Base-by-base conservation (phyloP, 352 stramenopile species). In the Phytophthora quininea region DNA sequence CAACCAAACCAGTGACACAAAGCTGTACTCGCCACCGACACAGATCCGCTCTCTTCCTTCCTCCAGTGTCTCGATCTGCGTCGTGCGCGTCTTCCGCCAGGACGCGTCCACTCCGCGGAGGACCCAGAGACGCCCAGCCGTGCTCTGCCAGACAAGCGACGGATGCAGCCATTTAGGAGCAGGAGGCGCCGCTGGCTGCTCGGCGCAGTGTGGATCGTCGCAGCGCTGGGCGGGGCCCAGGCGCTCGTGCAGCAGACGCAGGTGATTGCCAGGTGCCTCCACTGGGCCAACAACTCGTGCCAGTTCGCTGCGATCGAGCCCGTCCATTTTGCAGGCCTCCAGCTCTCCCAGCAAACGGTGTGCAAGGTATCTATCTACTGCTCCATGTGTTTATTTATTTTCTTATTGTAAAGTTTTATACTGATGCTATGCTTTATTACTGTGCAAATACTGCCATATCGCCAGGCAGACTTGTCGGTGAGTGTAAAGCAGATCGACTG, bases 401-500 rank as follows among this genome's bases (percentile, higher is more conserved):
- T 51, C 12, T 14, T 50, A 15, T 14, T 35, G 19, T 14, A n/a
- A n/a, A 24, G 1, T 6, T 15, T 12, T 12, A 31, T 30, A 27
- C 24, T 38, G 3, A 31, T 66, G 14, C 19, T 19, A 1, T 62
- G 54, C 27, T n/a, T 58, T 60, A 14, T 47, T 48, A 55, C 10
- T 66, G 12, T 24, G 19, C 19, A 24, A 24, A 24, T 24, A 24
- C 19, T 24, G 19, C 19, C 19, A 24, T 52, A 49, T 35, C 29
- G 75, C 43, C 65, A 95, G 83, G 88, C 88, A 38, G 84, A 92
- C 32, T 62, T 94, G 27, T 64, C 86, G n/a, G 86, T 81, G 9
- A 85, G 72, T 0, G 88, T 95, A 32, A 93, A 92, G 69, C 88
- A 95, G 67, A 93, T 95, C 61, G 86, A 95, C 59, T 95, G 87